These are phyloP conservation scores for Hansfordia pulvinata DNA, from an alignment of 2,329 filamentous ascomycete species.

Conservation along the genomic window DNA sequence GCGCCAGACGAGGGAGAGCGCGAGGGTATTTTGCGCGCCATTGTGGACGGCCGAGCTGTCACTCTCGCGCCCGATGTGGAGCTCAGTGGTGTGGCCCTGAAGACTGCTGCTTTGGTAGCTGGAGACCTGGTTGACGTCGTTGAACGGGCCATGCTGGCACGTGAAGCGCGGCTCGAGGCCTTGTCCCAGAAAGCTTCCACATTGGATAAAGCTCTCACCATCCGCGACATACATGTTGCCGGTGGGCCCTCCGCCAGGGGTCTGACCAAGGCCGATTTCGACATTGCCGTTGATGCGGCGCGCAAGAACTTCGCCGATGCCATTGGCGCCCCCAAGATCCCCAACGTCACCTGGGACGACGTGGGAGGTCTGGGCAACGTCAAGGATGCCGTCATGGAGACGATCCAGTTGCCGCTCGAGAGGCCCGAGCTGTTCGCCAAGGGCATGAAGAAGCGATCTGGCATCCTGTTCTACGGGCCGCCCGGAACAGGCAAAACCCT, in stretches of 20 bases:
- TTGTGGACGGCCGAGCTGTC: constrained; percentile 63
- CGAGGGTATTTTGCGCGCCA: constrained; percentile 71
- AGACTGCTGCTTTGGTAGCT: constrained; percentile 89
- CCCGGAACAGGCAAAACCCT: constrained; percentile 86
- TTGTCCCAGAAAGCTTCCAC: constrained; percentile 40
- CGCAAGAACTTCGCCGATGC: constrained; percentile 97
- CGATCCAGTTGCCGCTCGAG: constrained; percentile 84
- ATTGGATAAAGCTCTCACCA: constrained; percentile 34
- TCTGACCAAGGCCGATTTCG: constrained; percentile 73
- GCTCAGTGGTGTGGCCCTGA: constrained; percentile 72
- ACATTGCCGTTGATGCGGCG: constrained; percentile 85
- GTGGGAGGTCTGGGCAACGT: constrained; percentile 88
- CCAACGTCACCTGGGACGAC: constrained; percentile 92
- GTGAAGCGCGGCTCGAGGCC: constrained; percentile 59
- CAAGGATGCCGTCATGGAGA: constrained; percentile 94
- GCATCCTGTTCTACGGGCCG: constrained; percentile 84
- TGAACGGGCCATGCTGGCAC: constrained; percentile 71
- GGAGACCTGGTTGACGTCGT: constrained; percentile 92
- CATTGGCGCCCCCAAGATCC: constrained; percentile 95
- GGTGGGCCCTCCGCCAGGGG: constrained; percentile 70
- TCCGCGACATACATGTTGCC: constrained; percentile 77
- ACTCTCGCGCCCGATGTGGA: constrained; percentile 75
- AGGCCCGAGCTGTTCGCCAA: constrained; percentile 89
- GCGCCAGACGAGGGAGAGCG: constrained; percentile 88
- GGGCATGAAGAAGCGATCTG: constrained; percentile 95